Evolutionary conservation across 345 rosid genomes (phyloP), one percentile per base, ranked within the genome.

Genomic region (Corymbia maculata): DNA sequence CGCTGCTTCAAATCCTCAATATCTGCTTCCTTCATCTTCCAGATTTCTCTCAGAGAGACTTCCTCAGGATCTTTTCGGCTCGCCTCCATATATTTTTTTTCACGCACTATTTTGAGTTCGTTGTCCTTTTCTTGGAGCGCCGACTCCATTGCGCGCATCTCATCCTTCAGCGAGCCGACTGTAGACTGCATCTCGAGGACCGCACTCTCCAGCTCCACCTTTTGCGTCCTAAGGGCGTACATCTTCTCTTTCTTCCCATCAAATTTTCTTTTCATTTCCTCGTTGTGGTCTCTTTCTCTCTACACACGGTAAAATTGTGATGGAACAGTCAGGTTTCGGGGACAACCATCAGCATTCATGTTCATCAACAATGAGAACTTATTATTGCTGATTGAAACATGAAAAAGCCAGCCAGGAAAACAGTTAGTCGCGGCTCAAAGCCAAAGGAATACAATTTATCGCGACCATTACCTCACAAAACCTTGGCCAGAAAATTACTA

Each of bases 81-180:
- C 12, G 89, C 32, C 51, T 91, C 90, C 9, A 13, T 87, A 13
- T 87, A 44, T 36, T 28, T 87, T 52, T 80, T 87, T 70, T 86
- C 90, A 30, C 91, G 88, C 47, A 92, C 90, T 92, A 88, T 57
- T 66, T 80, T 91, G 89, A 93, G 91, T 91, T 93, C 92, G 28
- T 86, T 91, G 51, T 86, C 91, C 89, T 87, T 93, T 90, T 94
- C 95, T 91, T 92, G 91, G 49, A 93, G 84, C 52, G 94, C 90
- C 30, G 90, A 91, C 91, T 92, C 94, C 91, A 95, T 26, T 2
- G 91, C 85, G 86, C 89, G 90, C 9, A 89, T 93, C 89, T 95
- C 96, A 45, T 95, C 96, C 87, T 90, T 94, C 44, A 95, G 86
- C 85, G 96, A 94, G 68, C 90, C 92, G 32, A 94, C 90, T 5